Evolutionary conservation across 768 basidiomycete species (phyloP).

Genomic region (Phanerochaete sordida): DNA sequence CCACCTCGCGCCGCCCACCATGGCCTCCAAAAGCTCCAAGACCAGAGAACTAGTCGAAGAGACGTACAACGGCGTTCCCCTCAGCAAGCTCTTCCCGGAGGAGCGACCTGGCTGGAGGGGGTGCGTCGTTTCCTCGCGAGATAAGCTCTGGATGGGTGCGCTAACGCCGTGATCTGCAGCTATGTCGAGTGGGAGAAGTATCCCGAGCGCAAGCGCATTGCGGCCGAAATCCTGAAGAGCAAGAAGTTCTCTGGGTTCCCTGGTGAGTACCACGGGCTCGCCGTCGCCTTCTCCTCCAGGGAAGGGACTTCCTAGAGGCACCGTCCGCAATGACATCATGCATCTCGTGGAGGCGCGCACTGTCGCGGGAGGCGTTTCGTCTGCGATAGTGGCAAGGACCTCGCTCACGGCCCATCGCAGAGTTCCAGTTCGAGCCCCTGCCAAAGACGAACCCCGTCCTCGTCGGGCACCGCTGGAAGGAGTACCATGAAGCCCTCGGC

Average conservation of each 20-base stretch:
- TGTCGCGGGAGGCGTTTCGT: background rate
- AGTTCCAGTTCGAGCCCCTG: constrained; percentile 46
- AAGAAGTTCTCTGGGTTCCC: constrained; percentile 39
- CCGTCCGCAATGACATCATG: background rate
- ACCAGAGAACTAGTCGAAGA: background rate
- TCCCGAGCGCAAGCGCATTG: constrained; percentile 40
- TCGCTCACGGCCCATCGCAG: constrained; percentile 20
- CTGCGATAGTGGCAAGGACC: too few relatives aligned
- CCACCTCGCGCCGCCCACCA: too few relatives aligned
- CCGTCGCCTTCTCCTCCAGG: background rate
- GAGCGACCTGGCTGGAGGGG: constrained; percentile 38
- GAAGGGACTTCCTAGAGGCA: background rate
- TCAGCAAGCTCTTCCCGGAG: constrained; percentile 31
- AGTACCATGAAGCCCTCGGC: constrained; percentile 49
- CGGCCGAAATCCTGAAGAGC: constrained; percentile 35
- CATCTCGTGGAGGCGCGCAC: background rate
- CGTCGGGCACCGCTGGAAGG: constrained; percentile 48
- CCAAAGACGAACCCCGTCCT: constrained; percentile 49
- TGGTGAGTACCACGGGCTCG: constrained; percentile 24
- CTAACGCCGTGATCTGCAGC: constrained; percentile 19
- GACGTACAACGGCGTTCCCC: constrained; percentile 15
- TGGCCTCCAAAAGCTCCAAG: too few relatives aligned
- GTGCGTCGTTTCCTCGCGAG: constrained; percentile 21
- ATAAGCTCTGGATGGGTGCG: background rate
- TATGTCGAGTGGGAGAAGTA: constrained; percentile 49